phyloP scores from a whole-genome alignment of 2,329 filamentous ascomycete species.

The Pseudocercospora fuligena region DNA sequence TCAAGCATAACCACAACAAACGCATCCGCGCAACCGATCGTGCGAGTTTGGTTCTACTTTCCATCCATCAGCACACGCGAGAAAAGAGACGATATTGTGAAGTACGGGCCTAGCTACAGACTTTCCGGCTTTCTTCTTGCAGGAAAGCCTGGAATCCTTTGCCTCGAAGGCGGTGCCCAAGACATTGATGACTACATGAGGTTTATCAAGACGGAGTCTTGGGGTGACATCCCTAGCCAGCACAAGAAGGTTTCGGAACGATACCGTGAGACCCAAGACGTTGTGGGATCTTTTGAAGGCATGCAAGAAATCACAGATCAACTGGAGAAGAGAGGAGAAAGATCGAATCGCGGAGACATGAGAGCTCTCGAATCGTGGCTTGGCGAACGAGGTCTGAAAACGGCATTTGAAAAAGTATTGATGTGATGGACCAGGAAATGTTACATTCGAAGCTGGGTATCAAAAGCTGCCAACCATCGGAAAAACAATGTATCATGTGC shows the following conservation, averaged over 20 bases:
- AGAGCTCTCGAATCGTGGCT: slow-evolving; percentile 59
- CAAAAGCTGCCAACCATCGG: background rate
- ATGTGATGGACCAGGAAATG: slow-evolving; percentile 22
- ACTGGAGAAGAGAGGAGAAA: slow-evolving; percentile 54
- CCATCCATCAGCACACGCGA: slow-evolving; percentile 64
- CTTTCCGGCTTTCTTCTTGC: slow-evolving; percentile 65
- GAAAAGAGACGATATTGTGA: slow-evolving; percentile 63
- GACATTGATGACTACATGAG: slow-evolving; percentile 64
- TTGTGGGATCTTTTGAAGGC: slow-evolving; percentile 54
- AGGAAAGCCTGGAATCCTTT: slow-evolving; percentile 63
- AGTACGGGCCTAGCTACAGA: slow-evolving; percentile 56
- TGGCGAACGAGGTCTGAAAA: slow-evolving; percentile 50
- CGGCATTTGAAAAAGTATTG: slow-evolving; percentile 52
- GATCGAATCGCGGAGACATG: slow-evolving; percentile 60
- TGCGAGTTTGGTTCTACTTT: slow-evolving; percentile 68
- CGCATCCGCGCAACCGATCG: slow-evolving; percentile 38
- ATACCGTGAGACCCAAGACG: slow-evolving; percentile 47
- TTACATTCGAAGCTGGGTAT: background rate
- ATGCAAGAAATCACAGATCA: slow-evolving; percentile 64
- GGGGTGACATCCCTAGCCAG: slow-evolving; percentile 65
- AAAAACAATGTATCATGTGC: background rate
- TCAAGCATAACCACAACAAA: background rate
- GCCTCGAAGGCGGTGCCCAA: slow-evolving; percentile 55
- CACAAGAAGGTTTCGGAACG: slow-evolving; percentile 68
- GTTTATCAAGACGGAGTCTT: slow-evolving; percentile 67